Evolutionary conservation across 805 yeast genomes (phyloP).

Genomic region (Candida morakotiae): DNA sequence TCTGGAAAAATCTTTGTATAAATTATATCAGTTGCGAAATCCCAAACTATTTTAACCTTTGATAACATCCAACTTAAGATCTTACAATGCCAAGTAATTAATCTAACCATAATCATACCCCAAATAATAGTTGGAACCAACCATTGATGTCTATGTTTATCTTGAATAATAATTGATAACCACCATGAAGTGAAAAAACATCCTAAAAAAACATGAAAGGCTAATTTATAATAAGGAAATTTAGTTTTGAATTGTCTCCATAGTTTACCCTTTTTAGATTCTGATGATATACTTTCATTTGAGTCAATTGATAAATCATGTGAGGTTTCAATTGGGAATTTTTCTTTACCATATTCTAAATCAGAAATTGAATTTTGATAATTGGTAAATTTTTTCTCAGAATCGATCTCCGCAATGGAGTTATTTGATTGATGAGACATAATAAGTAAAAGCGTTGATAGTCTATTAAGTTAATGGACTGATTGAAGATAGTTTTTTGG

Average conservation of each 20-base stretch:
- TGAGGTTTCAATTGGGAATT: not conserved
- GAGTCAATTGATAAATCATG: conserved; percentile 5
- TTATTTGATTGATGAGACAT: not conserved
- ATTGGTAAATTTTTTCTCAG: not conserved
- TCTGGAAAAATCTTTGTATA: conserved; percentile 39
- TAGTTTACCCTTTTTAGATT: conserved; percentile 1
- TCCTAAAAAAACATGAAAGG: conserved; percentile 21
- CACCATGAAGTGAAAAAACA: conserved; percentile 53
- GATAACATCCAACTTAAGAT: conserved; percentile 17
- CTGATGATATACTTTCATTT: not conserved
- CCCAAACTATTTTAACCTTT: conserved; percentile 25
- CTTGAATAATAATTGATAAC: conserved; percentile 50
- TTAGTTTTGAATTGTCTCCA: conserved; percentile 10
- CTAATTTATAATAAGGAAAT: conserved; percentile 14
- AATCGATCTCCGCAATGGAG: conserved; percentile 8
- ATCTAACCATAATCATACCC: conserved; percentile 46
- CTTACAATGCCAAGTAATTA: conserved; percentile 48
- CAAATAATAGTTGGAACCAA: conserved; percentile 54
- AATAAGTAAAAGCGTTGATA: not conserved
- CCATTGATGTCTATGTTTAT: conserved; percentile 48
- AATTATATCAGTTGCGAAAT: conserved; percentile 25
- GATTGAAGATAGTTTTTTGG: conserved; percentile 9
- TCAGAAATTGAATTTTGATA: conserved; percentile 2
- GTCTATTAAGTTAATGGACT: conserved; percentile 1
- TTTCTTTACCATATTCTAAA: conserved; percentile 8